Evolutionary conservation across 495 filamentous ascomycete species (phyloP), one percentile per base, ranked within the genome.

Genomic region (Jackrogersella minutella): DNA sequence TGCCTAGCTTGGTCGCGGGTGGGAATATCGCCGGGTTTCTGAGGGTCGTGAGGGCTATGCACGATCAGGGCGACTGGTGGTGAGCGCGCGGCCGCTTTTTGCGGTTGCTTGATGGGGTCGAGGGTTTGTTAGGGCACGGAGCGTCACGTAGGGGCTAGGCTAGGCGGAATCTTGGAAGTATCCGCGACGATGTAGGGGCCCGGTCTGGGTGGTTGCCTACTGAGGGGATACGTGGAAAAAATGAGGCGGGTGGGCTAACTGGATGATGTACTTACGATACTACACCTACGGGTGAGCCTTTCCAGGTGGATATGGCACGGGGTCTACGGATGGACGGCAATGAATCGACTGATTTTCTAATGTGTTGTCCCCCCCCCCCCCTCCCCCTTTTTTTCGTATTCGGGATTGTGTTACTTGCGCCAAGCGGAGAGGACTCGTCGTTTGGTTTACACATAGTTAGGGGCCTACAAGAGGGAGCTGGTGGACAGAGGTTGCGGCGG

Each of bases 61-160:
- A 90, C 74, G 93, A 95, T 75, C 94, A 97, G 77, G 95, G 95
- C 73, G 94, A 98, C 81, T 99, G 93, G 94, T 99, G 93, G 93
- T 74, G 68, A 73, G 34, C 14, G 22, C 21, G 44, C 26, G 2
- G 44, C 11, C 19, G 41, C 19, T 44, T 19, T 8, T 7, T 7
- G 41, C 41, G 41, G 6, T 26, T 24, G 21, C n/a, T 41, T 14
- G 41, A 46, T 24, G 41, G 22, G 11, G 33, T 36, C 11, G 33
- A n/a, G 33, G 33, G 33, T 30, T 47, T 22, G 43, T 24, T 26
- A 26, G 13, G 44, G 31, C 44, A n/a, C 44, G 2, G n/a, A 28
- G 2, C 24, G 21, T 17, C n/a, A 17, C 31, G 44, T 49, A 31
- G 44, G 44, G 44, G 26, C 0, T 10, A 17, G 28, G 30, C 41